Percentiles rank a stretch among this genome's conserved stretches.
phyloP scores from a whole-genome alignment of 2,329 filamentous ascomycete species.

The Hymenoscyphus occultus region DNA sequence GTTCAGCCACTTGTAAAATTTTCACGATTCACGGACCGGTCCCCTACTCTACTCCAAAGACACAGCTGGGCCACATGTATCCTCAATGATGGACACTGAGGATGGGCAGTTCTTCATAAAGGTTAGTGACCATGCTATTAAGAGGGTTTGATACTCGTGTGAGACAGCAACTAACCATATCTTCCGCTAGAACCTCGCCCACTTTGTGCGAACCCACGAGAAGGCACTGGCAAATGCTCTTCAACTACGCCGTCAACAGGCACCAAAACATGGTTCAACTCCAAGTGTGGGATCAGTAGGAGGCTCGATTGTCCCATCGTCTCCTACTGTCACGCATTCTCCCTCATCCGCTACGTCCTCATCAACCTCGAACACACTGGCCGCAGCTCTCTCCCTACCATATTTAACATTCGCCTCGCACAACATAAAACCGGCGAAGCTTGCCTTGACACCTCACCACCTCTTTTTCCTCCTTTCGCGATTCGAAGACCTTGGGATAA shows the following conservation, averaged over 20 bases:
- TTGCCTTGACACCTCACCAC: slow-evolving; percentile 92
- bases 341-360: slow-evolving; percentile 58
- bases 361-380: slow-evolving; percentile 71
- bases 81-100: slow-evolving; percentile 62
- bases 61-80: slow-evolving; percentile 44
- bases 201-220: slow-evolving; percentile 95
- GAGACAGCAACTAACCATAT: slow-evolving; percentile 26
- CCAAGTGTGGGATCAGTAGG: slow-evolving; percentile 58
- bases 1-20: slow-evolving; percentile 23
- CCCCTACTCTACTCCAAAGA: slow-evolving; percentile 23
- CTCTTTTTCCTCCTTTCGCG: slow-evolving; percentile 94
- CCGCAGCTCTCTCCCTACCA: slow-evolving; percentile 82
- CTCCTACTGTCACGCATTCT: slow-evolving; percentile 53
- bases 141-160: not conserved
- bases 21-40: slow-evolving; percentile 25
- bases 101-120: slow-evolving; percentile 88
- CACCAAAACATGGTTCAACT: slow-evolving; percentile 65
- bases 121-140: slow-evolving; percentile 47
- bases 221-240: slow-evolving; percentile 95
- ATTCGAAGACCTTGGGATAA: slow-evolving; percentile 87
- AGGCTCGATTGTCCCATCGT: slow-evolving; percentile 38
- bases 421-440: slow-evolving; percentile 81
- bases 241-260: slow-evolving; percentile 73
- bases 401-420: slow-evolving; percentile 82
- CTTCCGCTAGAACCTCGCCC: slow-evolving; percentile 74